Conservation (phyloP, 257 asterid species). For the Solanum pimpinellifolium region DNA sequence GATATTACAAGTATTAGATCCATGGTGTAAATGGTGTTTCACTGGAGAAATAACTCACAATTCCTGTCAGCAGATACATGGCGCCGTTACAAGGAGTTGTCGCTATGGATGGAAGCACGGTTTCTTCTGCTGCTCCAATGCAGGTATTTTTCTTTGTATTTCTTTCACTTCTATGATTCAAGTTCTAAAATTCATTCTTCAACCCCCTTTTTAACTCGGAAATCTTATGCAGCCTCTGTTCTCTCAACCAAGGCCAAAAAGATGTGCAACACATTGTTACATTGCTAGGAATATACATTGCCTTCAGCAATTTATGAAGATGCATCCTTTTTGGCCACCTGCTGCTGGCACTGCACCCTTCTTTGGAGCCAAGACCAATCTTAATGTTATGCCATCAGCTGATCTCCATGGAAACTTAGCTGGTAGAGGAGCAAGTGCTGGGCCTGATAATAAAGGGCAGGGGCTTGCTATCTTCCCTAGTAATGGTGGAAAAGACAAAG, state of each 20-base stretch:
- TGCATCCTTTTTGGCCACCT: constrained; percentile 69
- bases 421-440: constrained; percentile 23
- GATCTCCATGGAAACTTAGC: constrained; percentile 45
- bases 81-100: constrained; percentile 82
- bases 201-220: background rate
- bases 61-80: constrained; percentile 54
- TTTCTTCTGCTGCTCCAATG: constrained; percentile 51
- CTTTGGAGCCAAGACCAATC: constrained; percentile 57
- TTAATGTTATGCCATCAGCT: constrained; percentile 32
- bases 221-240: constrained; percentile 42
- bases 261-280: constrained; percentile 86
- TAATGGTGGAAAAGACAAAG: constrained; percentile 50
- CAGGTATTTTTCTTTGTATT: constrained; percentile 30
- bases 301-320: constrained; percentile 67
- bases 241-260: constrained; percentile 71
- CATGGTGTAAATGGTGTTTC: background rate
- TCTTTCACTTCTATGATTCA: background rate
- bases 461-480: constrained; percentile 25
- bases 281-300: constrained; percentile 70
- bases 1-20: constrained; percentile 1
- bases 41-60: constrained; percentile 12
- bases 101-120: constrained; percentile 57
- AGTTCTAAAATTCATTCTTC: background rate
- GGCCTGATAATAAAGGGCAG: constrained; percentile 49
- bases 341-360: constrained; percentile 50